Evolutionary conservation across 2,329 filamentous ascomycete genomes (phyloP), one percentile per base, ranked within the genome.

Genomic region (Clonostachys sp.): DNA sequence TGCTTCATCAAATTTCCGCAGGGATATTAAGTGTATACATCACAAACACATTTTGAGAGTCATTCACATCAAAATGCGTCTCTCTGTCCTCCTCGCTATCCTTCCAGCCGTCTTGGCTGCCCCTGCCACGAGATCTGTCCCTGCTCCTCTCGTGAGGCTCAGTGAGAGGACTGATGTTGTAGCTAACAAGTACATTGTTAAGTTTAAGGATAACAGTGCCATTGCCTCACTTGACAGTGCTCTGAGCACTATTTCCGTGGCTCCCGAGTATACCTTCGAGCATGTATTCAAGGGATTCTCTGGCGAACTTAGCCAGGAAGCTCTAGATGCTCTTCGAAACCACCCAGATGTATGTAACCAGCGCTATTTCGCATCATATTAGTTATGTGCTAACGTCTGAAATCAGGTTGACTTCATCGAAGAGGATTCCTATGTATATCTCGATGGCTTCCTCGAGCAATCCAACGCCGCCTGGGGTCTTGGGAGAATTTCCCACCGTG

Each of bases 31-130:
- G 24, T 10, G 24, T 10, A 30, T 5, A 30, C 24, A 30, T 30
- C 24, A 30, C 24, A 30, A 30, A 6, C 9, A 30, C 24, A 30
- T 30, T 81, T 79, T 60, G 77, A 73, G 3, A 83, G 75, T 72
- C 12, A 44, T 48, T n/a, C 45, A 35, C 42, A 44, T 34, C 48
- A 66, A 53, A 12, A 67, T 67, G 64, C 60, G 56, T 48, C 50
- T 55, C 49, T 54, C 61, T 41, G 24, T 58, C 35, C 56, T 59
- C 39, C 48, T 59, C 33, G 46, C 55, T 40, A 42, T 59, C 45
- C 48, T 60, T 33, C 58, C 58, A 30, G 45, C 50, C 38, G 54
- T 56, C 34, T 48, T 59, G 42, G 56, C 49, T 38, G 56, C 49
- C n/a, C 56, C 57, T n/a, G 41, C 47, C 41, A 57, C 55, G 48